Conservation (phyloP, 805 yeast genomes). For the Candida caryicola region DNA sequence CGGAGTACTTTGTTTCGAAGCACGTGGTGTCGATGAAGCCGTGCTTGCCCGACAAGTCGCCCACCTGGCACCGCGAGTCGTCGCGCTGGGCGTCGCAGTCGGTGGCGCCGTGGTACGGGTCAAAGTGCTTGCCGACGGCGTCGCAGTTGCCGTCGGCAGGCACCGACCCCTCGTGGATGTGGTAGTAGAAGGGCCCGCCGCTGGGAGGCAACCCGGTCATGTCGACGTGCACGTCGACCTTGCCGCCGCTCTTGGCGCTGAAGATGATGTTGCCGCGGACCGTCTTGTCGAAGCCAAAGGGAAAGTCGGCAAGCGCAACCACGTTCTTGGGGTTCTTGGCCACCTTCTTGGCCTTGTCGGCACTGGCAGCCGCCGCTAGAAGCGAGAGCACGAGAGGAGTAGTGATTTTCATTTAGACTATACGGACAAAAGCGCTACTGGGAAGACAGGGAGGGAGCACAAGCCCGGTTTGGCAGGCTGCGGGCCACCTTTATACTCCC, state of each 20-base stretch:
- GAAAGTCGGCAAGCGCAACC: constrained; percentile 58
- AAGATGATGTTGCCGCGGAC: constrained; percentile 47
- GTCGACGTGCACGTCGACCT: constrained; percentile 66
- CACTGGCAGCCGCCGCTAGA: constrained; percentile 13
- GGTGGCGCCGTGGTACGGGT: constrained; percentile 58
- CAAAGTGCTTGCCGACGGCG: constrained; percentile 54
- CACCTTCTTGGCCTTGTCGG: constrained; percentile 49
- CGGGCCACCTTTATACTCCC: no score
- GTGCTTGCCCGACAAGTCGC: constrained; percentile 77
- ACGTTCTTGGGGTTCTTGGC: constrained; percentile 48
- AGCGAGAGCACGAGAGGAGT: constrained; percentile 3
- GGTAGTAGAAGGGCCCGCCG: constrained; percentile 70
- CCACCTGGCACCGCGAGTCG: constrained; percentile 63
- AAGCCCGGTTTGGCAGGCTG: no score
- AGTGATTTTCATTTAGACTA: constrained; percentile 1
- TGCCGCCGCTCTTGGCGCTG: constrained; percentile 56
- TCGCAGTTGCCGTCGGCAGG: constrained; percentile 45
- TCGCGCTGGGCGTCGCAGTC: constrained; percentile 49
- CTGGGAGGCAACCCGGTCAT: constrained; percentile 63
- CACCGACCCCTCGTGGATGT: constrained; percentile 59
- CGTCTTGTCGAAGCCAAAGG: constrained; percentile 38
- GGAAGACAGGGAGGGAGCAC: no score
- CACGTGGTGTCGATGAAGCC: constrained; percentile 71
- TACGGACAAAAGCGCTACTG: no score
- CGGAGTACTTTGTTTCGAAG: constrained; percentile 59